phyloP scores from a whole-genome alignment of 306 rosid species.

The Cicer arietinum region DNA sequence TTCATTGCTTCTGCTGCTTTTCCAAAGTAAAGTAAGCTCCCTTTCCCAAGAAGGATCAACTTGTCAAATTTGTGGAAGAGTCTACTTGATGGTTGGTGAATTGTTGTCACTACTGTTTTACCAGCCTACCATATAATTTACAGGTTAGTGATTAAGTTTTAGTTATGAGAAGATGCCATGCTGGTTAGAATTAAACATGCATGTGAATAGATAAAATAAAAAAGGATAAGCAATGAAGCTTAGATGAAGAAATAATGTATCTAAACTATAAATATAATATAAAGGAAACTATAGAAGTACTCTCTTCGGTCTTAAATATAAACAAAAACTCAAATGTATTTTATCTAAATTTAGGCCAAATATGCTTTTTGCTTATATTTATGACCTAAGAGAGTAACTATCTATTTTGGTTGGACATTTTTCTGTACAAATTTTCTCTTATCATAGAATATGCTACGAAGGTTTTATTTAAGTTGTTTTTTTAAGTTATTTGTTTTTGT shows the following conservation, averaged over 20 bases:
- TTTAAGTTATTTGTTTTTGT: background rate
- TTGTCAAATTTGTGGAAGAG: slow-evolving; percentile 95
- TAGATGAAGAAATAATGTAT: background rate
- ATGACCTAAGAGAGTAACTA: too few relatives aligned
- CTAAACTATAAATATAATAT: too few relatives aligned
- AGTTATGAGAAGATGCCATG: background rate
- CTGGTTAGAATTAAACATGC: slow-evolving; percentile 2
- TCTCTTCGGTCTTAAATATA: too few relatives aligned
- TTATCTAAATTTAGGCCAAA: too few relatives aligned
- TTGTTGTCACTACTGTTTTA: slow-evolving; percentile 93
- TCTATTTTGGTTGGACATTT: too few relatives aligned
- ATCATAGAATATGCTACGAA: too few relatives aligned
- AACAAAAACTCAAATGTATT: too few relatives aligned
- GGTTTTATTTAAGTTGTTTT: too few relatives aligned
- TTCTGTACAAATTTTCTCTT: too few relatives aligned
- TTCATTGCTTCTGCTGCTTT: slow-evolving; percentile 82
- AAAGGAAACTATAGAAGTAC: too few relatives aligned
- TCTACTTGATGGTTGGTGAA: slow-evolving; percentile 98
- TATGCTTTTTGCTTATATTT: too few relatives aligned
- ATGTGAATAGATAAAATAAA: background rate
- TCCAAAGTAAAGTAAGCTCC: slow-evolving; percentile 91
- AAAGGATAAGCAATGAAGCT: slow-evolving; percentile 4
- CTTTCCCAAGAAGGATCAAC: slow-evolving; percentile 95
- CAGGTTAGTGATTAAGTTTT: slow-evolving; percentile 16
- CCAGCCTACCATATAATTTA: slow-evolving; percentile 69